These are phyloP conservation scores for Blastocystis sp. DNA, from an alignment of 352 stramenopile genomes.

Conservation along the genomic window DNA sequence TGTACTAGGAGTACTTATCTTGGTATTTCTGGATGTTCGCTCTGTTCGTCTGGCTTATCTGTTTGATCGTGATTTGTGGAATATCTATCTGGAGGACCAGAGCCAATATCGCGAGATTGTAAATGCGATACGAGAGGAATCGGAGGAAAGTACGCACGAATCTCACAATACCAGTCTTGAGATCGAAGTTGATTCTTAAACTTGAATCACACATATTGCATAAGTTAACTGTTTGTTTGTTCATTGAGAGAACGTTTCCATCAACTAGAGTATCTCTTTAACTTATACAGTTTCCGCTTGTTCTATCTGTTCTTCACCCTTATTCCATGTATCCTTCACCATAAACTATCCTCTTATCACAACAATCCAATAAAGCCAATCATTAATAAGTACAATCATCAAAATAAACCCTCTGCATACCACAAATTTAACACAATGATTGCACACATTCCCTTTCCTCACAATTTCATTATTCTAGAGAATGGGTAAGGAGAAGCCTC, in stretches of 20 bases:
- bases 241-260: not conserved
- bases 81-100: conserved; percentile 24
- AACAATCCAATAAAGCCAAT: no score
- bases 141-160: not conserved
- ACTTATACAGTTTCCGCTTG: not conserved
- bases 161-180: not conserved
- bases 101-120: not conserved
- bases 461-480: no score
- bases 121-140: conserved; percentile 1
- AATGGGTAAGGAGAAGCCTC: no score
- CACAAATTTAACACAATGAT: no score
- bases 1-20: not conserved
- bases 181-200: not conserved
- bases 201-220: not conserved
- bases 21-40: not conserved
- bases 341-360: no score
- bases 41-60: not conserved
- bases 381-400: no score
- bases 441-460: no score
- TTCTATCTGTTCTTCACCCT: no score
- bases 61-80: conserved; percentile 20
- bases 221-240: not conserved
- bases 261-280: no score
- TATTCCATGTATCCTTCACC: no score
- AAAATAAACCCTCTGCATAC: no score